Evolutionary conservation across 2,329 filamentous ascomycete genomes (phyloP).

Genomic region (Raffaelea ambrosiae): DNA sequence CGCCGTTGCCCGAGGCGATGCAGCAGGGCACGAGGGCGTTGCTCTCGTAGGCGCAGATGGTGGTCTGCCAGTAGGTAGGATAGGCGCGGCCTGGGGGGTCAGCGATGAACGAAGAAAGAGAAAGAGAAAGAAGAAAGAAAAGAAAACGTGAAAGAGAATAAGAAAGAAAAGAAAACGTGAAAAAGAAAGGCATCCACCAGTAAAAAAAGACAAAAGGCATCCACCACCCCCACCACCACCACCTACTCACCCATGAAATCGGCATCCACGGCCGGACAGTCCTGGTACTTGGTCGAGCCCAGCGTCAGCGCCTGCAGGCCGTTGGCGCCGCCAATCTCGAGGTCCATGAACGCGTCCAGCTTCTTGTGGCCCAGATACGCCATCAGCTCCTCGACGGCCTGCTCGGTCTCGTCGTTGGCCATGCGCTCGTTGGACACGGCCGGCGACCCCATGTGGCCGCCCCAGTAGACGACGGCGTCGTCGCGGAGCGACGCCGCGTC

Average conservation of each 20-base stretch:
- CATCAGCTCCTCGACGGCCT: constrained; percentile 42
- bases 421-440: constrained; percentile 54
- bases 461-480: constrained; percentile 43
- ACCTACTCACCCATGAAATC: constrained; percentile 33
- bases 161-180: not conserved
- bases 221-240: too few species aligned
- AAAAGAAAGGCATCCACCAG: too few species aligned
- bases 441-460: constrained; percentile 51
- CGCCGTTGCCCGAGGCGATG: constrained; percentile 36
- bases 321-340: constrained; percentile 48
- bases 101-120: too few species aligned
- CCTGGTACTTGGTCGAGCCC: constrained; percentile 25
- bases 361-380: constrained; percentile 19
- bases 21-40: constrained; percentile 32
- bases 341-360: constrained; percentile 30
- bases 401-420: constrained; percentile 44
- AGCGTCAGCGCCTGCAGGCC: constrained; percentile 31
- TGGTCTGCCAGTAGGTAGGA: constrained; percentile 20
- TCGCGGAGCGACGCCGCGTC: constrained; percentile 40
- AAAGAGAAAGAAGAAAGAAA: too few species aligned
- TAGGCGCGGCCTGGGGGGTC: constrained; percentile 18
- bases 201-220: too few species aligned
- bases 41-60: constrained; percentile 30
- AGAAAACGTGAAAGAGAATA: too few species aligned
- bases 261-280: constrained; percentile 25